Base-by-base conservation (phyloP, 176 grass and related monocot species). In the Carex parvula region DNA sequence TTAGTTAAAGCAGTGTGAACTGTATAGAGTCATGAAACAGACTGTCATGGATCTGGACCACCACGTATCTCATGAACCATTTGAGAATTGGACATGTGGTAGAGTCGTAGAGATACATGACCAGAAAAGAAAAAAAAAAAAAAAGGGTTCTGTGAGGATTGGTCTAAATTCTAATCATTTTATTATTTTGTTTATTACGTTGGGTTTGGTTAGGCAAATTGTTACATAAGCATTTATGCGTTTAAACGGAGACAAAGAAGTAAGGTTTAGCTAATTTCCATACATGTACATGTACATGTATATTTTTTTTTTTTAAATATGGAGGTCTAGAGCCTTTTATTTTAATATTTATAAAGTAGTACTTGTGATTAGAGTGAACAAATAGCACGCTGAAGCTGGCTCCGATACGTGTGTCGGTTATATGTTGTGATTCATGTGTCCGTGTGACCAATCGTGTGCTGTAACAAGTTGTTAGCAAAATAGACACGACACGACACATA, bases 1-100 rank as follows among this genome's bases (percentile, higher is more conserved):
- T 82, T 82, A 54, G 22, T 54, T 54, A 82, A 82, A 82, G 80
- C 13, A 26, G 37, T 82, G 60, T 82, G 71, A 26, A 82, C 20
- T 82, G 6, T 1, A 29, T 21, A 12, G 18, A 63, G 39, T 5
- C 39, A 61, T 52, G 35, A 24, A 17, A 48, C 14, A 80, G 35
- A 37, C 53, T 22, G 11, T 48, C 39, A 39, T 63, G 60, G 37
- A 82, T 41, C 11, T 39, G 80, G 60, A 11, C 8, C 80, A 82
- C 37, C 60, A 54, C 58, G 60, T 67, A 66, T 0, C 11, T 22
- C 39, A 54, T 26, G n/a, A 54, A 64, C 60, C 58, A 64, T 10
- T 2, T 30, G 33, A 41, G 20, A 21, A 29, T 21, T 81, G 32
- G 60, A 58, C 55, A 17, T 15, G 15, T n/a, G 46, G 46, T 50